Percentiles rank a stretch among this genome's conserved stretches.
Evolutionary conservation across 1,284 basidiomycete species (phyloP).

Genomic region (Spongiforma sp.): DNA sequence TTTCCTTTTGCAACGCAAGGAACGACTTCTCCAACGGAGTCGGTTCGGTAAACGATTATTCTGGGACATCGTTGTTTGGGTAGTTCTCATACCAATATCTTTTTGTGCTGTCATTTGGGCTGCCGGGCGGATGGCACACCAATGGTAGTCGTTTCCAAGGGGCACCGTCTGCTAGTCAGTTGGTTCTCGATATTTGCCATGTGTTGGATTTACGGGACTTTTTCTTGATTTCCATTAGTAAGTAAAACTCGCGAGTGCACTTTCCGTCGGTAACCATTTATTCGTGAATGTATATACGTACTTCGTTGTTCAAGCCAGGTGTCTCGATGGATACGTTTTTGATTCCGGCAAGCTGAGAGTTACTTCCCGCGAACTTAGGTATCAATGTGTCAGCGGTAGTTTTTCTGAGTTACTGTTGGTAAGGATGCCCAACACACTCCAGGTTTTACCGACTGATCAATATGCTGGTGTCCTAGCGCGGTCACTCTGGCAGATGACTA

Average conservation of each 20-base stretch:
- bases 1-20: constrained; percentile 75
- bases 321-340: no score
- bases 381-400: no score
- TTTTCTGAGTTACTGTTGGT: no score
- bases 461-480: no score
- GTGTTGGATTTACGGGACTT: not conserved
- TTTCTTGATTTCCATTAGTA: not conserved
- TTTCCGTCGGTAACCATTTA: not conserved
- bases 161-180: constrained; percentile 15
- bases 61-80: constrained; percentile 78
- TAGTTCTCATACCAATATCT: constrained; percentile 58
- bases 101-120: constrained; percentile 58
- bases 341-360: no score
- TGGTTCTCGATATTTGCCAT: not conserved
- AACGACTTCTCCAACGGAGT: constrained; percentile 68
- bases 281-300: not conserved
- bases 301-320: no score
- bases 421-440: no score
- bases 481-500: no score
- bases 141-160: constrained; percentile 40
- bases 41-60: constrained; percentile 65
- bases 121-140: constrained; percentile 48
- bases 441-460: no score
- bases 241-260: constrained; percentile 1
- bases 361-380: no score